Evolutionary conservation across 2,329 filamentous ascomycete genomes (phyloP).

Genomic region (Talaromyces piceae): DNA sequence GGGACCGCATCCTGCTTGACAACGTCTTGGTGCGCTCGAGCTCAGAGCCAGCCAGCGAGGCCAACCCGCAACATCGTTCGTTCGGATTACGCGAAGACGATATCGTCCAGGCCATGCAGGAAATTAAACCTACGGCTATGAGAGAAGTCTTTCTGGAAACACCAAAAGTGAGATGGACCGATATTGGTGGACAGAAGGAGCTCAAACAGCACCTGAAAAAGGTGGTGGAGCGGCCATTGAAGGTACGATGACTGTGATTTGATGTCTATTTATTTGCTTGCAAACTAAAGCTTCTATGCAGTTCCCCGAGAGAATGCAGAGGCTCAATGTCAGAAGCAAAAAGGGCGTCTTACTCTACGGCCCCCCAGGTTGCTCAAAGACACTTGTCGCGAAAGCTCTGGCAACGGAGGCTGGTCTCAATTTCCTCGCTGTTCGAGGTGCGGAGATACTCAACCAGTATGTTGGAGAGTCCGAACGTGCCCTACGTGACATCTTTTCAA

Average conservation of each 20-base stretch:
- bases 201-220: constrained; percentile 62
- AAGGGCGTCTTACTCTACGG: constrained; percentile 87
- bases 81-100: constrained; percentile 20
- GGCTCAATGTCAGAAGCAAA: constrained; percentile 51
- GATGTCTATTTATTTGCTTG: not conserved
- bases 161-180: constrained; percentile 74
- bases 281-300: constrained; percentile 18
- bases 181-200: constrained; percentile 76
- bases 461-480: constrained; percentile 89
- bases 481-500: constrained; percentile 75
- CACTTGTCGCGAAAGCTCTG: constrained; percentile 80
- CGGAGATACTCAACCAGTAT: constrained; percentile 92
- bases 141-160: constrained; percentile 83
- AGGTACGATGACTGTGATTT: constrained; percentile 33
- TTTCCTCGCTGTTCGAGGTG: constrained; percentile 89
- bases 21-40: not conserved
- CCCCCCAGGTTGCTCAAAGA: constrained; percentile 91
- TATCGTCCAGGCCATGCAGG: constrained; percentile 49
- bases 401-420: constrained; percentile 87
- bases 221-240: constrained; percentile 52
- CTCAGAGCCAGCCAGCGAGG: not conserved
- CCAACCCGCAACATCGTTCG: not conserved
- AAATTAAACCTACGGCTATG: constrained; percentile 76
- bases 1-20: constrained; percentile 24
- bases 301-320: constrained; percentile 44